These are phyloP conservation scores for Stephanodiscus minutulus DNA, from an alignment of 108 stramenopile species.

Conservation along the genomic window DNA sequence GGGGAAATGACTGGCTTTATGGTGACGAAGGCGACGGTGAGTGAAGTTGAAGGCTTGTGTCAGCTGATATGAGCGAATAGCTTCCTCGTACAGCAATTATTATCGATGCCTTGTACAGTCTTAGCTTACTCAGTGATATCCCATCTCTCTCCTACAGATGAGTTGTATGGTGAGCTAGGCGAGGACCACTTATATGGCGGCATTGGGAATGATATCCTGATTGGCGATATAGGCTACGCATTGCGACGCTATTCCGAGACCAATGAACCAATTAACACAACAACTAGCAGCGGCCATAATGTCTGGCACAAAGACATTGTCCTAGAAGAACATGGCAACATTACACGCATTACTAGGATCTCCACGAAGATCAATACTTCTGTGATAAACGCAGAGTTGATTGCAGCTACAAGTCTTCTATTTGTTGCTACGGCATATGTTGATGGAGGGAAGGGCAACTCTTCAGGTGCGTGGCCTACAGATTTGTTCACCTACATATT, in stretches of 20 bases:
- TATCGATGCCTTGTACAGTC: too few species aligned
- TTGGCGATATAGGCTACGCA: constrained; percentile 26
- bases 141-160: constrained; percentile 2
- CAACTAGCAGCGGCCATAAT: too few species aligned
- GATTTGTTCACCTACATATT: constrained; percentile 18
- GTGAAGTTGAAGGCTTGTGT: not conserved
- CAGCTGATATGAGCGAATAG: not conserved
- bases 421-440: constrained; percentile 19
- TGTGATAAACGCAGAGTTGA: constrained; percentile 12
- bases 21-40: not conserved
- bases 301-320: constrained; percentile 22
- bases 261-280: not conserved
- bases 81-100: too few species aligned
- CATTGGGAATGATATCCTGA: constrained; percentile 13
- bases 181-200: constrained; percentile 17
- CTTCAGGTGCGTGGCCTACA: constrained; percentile 14
- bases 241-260: constrained; percentile 22
- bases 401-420: constrained; percentile 6
- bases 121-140: not conserved
- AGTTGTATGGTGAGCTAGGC: constrained; percentile 26
- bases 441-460: constrained; percentile 2
- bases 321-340: constrained; percentile 26
- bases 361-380: constrained; percentile 13
- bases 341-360: constrained; percentile 6
- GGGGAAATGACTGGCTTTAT: constrained; percentile 31